Conservation (phyloP, 306 rosid species). For the Glycine soja region DNA sequence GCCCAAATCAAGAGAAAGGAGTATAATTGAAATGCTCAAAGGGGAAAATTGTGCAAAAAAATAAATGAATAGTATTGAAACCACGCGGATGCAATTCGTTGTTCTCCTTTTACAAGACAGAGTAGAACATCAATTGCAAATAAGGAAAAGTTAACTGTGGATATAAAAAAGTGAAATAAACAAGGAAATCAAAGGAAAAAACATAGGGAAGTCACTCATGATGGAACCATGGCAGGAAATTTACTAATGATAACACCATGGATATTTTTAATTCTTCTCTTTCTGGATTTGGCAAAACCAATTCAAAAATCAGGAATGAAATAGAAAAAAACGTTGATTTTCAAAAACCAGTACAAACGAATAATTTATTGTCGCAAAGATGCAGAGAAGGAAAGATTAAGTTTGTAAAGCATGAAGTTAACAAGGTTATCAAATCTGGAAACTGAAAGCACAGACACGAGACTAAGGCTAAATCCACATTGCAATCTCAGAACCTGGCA, state of each 20-base stretch:
- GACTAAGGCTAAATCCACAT: not conserved
- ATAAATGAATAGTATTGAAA: not conserved
- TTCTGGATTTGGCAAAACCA: not conserved
- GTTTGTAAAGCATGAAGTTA: not conserved
- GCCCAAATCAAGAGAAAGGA: slow-evolving; percentile 2
- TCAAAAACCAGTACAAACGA: not conserved
- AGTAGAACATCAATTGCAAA: slow-evolving; percentile 17
- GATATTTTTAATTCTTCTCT: not conserved
- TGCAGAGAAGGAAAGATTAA: not conserved
- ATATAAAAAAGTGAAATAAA: not conserved
- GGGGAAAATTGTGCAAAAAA: not conserved
- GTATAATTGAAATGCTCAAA: not conserved
- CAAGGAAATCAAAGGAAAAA: slow-evolving; percentile 32
- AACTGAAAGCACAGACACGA: not conserved
- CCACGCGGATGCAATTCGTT: not conserved
- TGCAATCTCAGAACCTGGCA: slow-evolving; percentile 17
- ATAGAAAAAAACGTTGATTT: slow-evolving; percentile 3
- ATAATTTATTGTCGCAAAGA: not conserved
- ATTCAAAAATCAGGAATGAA: slow-evolving; percentile 32
- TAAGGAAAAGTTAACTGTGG: not conserved
- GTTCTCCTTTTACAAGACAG: slow-evolving; percentile 27
- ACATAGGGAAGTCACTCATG: not conserved
- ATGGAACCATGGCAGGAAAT: not conserved
- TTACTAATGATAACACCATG: not conserved
- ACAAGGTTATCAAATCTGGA: slow-evolving; percentile 27